Base-by-base conservation (phyloP, 1,284 basidiomycete genomes). In the Xanthoconium separans region DNA sequence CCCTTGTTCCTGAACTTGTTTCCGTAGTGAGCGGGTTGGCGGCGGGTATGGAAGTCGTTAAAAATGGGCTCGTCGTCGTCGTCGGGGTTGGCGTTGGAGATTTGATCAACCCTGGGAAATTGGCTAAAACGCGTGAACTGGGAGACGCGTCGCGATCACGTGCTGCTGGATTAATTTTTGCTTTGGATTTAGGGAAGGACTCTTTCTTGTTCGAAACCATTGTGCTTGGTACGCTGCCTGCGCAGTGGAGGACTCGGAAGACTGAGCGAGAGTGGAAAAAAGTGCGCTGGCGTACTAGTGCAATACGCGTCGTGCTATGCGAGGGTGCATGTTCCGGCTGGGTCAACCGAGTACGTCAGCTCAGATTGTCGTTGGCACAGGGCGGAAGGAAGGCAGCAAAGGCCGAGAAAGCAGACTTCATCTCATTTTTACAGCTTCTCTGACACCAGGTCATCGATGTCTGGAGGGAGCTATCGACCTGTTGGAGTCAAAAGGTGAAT, bases 91-190 rank as follows among this genome's bases (percentile, higher is more conserved):
- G 56, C 51, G 36, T 15, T 56, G 9, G 55, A 34, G 33, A 54
- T 53, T 61, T 58, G 52, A 33, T 67, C 62, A 65, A 68, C 64
- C 66, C 60, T 65, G 64, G 64, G 66, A 65, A 65, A 59, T 44
- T 61, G 45, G 53, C 36, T 42, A 61, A 48, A 47, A 68, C 65
- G 59, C 65, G 64, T 46, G 55, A 36, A 8, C 51, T 24, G 24
- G 24, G 24, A 24, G 24, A 58, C 64, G 64, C 66, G 66, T 68
- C 56, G 27, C 46, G 62, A 54, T 65, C 64, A 65, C 64, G 64
- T 65, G 64, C 10, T 3, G 22, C 20, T 5, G 29, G 0, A 51
- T 44, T 20, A 0, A 7, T 46, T 31, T 24, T 36, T 10, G 40
- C 33, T 30, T 29, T 58, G 13, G 42, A 30, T 5, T 39, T 47